Evolutionary conservation across 179 eudicot genomes (phyloP), one percentile per base, ranked within the genome.

Genomic region (Corrigiola litoralis): DNA sequence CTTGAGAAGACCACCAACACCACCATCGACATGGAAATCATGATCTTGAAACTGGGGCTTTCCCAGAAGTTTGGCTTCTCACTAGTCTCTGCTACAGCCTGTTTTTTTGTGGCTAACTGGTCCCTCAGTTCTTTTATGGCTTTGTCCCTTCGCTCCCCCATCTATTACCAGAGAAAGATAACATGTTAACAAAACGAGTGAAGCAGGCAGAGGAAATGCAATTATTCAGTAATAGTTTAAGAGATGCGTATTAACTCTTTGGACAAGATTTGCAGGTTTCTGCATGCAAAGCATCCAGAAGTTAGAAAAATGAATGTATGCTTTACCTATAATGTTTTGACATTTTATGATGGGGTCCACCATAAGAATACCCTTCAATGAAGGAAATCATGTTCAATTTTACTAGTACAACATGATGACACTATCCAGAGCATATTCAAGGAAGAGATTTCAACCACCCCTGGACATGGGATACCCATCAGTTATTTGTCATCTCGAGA

Each of bases 101-200:
- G 79, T 34, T 81, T 82, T 80, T 77, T 85, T 6, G 74, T 71
- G 40, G 89, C 79, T 32, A 95, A 67, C 65, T 95, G 85, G 66
- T 88, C 96, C 69, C 81, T 78, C 42, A 94, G 76, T 66, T 94
- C 96, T 72, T 94, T 91, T 16, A 94, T 72, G 33, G 92, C 88
- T 80, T 82, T 88, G 76, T 91, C 97, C 53, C 96, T 74, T 70
- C 95, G 75, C 71, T 91, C 99, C 51, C 88, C 97, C 89, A 77
- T 81, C 97, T 95, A 69, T 45, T 40, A 28, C 7, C 20, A 37
- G 23, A n/a, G 0, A 10, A 16, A 20, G 16, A 20, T 18, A 18
- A 27, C 24, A 36, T 42, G 48, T 46, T 11, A 58, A 47, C 50
- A 38, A 41, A 29, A 45, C 20, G 6, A 50, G 23, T 46, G 11